Base-by-base conservation (phyloP, 306 rosid genomes). In the Casuarina cunninghamiana region DNA sequence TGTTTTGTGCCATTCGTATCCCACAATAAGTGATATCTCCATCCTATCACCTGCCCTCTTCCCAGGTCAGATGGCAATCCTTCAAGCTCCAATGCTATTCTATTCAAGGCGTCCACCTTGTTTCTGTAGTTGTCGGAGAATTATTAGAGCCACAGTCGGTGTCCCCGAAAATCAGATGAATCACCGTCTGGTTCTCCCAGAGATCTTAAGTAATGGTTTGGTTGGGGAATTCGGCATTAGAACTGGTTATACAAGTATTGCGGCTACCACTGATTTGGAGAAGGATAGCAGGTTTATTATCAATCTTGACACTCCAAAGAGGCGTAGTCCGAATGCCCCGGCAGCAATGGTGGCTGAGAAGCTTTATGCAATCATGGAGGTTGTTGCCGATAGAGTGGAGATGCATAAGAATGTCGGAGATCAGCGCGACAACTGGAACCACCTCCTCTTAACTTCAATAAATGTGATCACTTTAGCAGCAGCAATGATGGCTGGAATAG, bases 361-460 rank as follows among this genome's bases (percentile, higher is more conserved):
- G 87, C 79, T 94, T 70, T 84, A 86, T 69, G 69, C 88, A 66
- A 79, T 94, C 16, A 75, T 89, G 88, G 94, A 90, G 69, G 79
- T 79, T 11, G 83, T 85, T 49, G 82, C 86, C 11, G 97, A 94
- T 13, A 90, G 98, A 84, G 45, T 85, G 69, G 98, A 90, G 85
- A 85, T 90, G 93, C 98, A 94, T 77, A 87, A 76, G 12, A 90
- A 89, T 66, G 51, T 94, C 1, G 94, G 93, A 11, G 84, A 65
- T 19, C 98, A 94, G 54, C 94, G 97, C 3, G 96, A 94, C 77
- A 90, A 89, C 49, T 94, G 98, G 97, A 94, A 89, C 79, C 57
- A 2, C 2, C 96, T 94, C 53, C 83, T 94, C 13, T 43, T 85
- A 17, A 78, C 84, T 38, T 94, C 94, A 7, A 60, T 88, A 65